These are phyloP conservation scores for Botrytis paeoniae DNA, from an alignment of 2,329 filamentous ascomycete species.

Conservation along the genomic window DNA sequence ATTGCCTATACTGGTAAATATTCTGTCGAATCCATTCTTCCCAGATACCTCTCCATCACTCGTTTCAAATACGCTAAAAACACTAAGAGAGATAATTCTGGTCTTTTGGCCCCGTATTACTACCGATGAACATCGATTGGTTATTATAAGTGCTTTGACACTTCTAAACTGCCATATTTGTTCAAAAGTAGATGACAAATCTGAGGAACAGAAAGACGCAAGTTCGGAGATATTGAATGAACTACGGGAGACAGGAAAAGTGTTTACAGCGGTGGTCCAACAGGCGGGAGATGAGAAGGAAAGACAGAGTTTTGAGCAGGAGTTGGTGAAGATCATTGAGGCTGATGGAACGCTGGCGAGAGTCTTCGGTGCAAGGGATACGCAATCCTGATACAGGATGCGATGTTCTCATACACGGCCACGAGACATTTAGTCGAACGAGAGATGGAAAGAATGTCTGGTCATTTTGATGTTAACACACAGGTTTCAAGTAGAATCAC, in stretches of 20 bases:
- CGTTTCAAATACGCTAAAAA: conserved; percentile 46
- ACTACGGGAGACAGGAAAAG: neutral
- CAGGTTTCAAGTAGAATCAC: neutral
- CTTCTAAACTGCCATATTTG: conserved; percentile 30
- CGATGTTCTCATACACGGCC: neutral
- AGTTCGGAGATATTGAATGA: neutral
- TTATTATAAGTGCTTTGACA: conserved; percentile 60
- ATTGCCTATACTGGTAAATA: conserved; percentile 46
- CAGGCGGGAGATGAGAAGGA: neutral
- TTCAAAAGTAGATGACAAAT: neutral
- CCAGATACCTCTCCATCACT: conserved; percentile 50
- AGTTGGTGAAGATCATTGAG: neutral
- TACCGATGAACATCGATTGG: conserved; percentile 52
- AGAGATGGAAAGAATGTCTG: no score
- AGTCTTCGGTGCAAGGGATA: neutral
- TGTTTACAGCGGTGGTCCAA: neutral
- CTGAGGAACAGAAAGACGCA: neutral
- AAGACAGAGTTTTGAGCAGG: neutral
- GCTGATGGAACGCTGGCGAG: neutral
- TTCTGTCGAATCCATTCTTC: conserved; percentile 68
- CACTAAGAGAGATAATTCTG: conserved; percentile 56
- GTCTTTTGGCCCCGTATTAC: conserved; percentile 68
- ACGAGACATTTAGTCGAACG: neutral
- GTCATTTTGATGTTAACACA: no score
- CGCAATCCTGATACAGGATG: no score